Evolutionary conservation across 345 rosid species (phyloP).

Genomic region (Aquilaria sinensis): DNA sequence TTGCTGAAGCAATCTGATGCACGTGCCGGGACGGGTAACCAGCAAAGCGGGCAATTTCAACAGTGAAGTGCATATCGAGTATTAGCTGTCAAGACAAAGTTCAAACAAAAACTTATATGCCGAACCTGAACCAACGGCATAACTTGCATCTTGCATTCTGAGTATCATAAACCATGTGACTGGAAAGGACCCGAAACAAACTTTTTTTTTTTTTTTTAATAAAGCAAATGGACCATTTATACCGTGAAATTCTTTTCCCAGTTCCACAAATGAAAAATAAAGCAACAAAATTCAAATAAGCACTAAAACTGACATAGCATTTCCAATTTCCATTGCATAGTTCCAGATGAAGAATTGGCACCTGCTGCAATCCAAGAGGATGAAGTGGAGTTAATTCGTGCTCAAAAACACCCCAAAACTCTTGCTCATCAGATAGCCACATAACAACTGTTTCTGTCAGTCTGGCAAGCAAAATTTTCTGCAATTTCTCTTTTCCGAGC

Average conservation of each 20-base stretch:
- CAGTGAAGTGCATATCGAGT: slow-evolving; percentile 99
- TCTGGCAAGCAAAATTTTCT: slow-evolving; percentile 87
- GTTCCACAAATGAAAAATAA: background rate
- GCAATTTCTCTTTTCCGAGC: slow-evolving; percentile 84
- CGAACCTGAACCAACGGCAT: background rate
- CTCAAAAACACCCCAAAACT: slow-evolving; percentile 91
- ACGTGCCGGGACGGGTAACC: slow-evolving; percentile 83
- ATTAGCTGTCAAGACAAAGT: slow-evolving; percentile 59
- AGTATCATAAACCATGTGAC: background rate
- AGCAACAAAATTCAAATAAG: background rate
- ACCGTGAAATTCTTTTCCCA: background rate
- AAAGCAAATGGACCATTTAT: no score
- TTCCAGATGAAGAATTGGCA: slow-evolving; percentile 16
- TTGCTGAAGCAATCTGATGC: slow-evolving; percentile 80
- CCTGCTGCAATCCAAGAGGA: slow-evolving; percentile 87
- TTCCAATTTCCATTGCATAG: no score
- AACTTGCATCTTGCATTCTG: no score
- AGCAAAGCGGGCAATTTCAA: slow-evolving; percentile 94
- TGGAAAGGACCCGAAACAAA: no score
- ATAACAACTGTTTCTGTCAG: slow-evolving; percentile 92
- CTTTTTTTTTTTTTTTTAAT: no score
- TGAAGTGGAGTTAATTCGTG: slow-evolving; percentile 70
- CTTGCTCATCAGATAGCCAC: slow-evolving; percentile 92
- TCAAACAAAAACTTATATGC: background rate
- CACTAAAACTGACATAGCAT: background rate